These are phyloP conservation scores for Liquidambar formosana DNA, from an alignment of 164 flowering plant species.

Conservation along the genomic window DNA sequence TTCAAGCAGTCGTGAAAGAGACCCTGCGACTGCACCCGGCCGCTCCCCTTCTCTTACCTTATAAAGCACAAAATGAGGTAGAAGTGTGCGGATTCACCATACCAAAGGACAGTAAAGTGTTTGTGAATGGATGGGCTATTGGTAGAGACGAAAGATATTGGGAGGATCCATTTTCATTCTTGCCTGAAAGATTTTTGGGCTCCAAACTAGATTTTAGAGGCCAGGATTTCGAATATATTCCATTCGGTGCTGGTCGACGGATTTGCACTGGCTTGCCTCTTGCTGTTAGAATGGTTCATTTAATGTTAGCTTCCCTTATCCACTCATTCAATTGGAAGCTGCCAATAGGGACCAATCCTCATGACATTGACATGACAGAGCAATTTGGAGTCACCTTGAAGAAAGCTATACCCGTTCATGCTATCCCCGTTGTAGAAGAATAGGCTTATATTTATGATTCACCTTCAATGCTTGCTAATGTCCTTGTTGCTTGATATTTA, in stretches of 20 bases:
- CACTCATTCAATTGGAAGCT: slow-evolving; percentile 25
- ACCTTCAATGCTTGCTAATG: too few species aligned
- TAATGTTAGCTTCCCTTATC: slow-evolving; percentile 20
- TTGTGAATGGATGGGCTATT: slow-evolving; percentile 25
- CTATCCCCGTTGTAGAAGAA: slow-evolving; percentile 1
- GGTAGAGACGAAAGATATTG: slow-evolving; percentile 18
- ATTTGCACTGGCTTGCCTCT: slow-evolving; percentile 24
- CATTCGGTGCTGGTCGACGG: slow-evolving; percentile 28
- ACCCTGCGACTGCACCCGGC: slow-evolving; percentile 30
- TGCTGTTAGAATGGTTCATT: slow-evolving; percentile 20
- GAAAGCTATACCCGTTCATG: slow-evolving; percentile 20
- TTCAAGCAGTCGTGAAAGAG: slow-evolving; percentile 25
- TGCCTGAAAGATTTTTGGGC: slow-evolving; percentile 23
- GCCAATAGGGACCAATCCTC: slow-evolving; percentile 10
- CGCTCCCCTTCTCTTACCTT: slow-evolving; percentile 29
- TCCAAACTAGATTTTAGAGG: slow-evolving; percentile 18
- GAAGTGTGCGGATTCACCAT: slow-evolving; percentile 15
- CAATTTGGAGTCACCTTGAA: slow-evolving; percentile 29
- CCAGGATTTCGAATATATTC: slow-evolving; percentile 21
- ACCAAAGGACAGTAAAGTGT: slow-evolving; percentile 14
- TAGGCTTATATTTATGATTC: too few species aligned
- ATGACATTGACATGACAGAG: slow-evolving; percentile 25
- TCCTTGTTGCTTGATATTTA: too few species aligned
- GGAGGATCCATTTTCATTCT: slow-evolving; percentile 15
- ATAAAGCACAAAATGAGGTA: slow-evolving; percentile 8